Conservation (phyloP, 2,329 filamentous ascomycete species). For the Tolypocladium tropicale region DNA sequence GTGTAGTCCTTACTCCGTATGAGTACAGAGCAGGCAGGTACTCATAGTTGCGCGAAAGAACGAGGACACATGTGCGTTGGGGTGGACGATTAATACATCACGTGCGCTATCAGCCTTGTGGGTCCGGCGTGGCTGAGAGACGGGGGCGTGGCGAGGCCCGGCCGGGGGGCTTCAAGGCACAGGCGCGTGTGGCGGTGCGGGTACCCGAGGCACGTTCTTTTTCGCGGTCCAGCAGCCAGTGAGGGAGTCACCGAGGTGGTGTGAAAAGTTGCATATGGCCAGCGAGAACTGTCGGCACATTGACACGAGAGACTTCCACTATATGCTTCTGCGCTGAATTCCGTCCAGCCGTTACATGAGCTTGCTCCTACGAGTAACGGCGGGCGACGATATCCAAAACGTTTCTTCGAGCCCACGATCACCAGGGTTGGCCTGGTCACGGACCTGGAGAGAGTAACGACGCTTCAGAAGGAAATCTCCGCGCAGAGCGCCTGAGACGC, state of each 20-base stretch:
- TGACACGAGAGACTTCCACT: background rate
- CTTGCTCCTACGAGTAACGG: too few species aligned
- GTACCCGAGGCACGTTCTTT: background rate
- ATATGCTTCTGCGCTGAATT: background rate
- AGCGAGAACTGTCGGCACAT: background rate
- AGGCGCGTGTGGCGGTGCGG: conserved; percentile 11
- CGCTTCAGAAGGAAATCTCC: too few species aligned
- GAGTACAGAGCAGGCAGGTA: too few species aligned
- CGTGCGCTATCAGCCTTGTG: background rate
- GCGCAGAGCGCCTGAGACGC: background rate
- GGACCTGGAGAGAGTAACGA: too few species aligned
- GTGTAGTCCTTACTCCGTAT: too few species aligned
- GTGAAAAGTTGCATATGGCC: background rate
- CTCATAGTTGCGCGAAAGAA: background rate
- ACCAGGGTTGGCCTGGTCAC: too few species aligned
- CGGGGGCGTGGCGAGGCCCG: background rate
- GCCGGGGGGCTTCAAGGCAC: background rate
- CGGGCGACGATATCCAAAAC: too few species aligned
- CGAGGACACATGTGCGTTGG: background rate
- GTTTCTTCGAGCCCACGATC: too few species aligned
- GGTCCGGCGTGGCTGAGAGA: background rate
- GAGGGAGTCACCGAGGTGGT: background rate
- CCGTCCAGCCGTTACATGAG: too few species aligned
- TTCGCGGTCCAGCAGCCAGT: too few species aligned
- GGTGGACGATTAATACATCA: too few species aligned